Evolutionary conservation across 352 stramenopile species (phyloP), one percentile per base, ranked within the genome.

Genomic region (Pythium volutum): DNA sequence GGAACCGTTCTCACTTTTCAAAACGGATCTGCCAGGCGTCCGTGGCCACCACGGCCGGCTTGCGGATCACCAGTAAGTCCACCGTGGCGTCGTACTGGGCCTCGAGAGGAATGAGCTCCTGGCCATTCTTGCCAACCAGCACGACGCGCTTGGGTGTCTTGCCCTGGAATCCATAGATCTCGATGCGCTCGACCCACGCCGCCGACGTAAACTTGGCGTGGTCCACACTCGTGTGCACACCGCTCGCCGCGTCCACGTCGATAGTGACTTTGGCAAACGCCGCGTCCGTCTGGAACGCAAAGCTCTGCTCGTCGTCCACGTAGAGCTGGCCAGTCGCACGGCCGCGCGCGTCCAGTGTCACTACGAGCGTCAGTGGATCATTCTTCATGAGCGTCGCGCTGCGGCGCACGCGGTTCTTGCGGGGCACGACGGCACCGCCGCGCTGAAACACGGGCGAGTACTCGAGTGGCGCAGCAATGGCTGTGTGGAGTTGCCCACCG

Each of bases 371-470:
- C 63, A 98, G 97, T 33, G 98, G 98, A 69, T 99, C 98, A 33
- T 89, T 79, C n/a, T 70, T 81, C 97, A 99, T 99, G 33, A 98
- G 78, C 22, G 85, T 69, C 52, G 95, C 92, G 59, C 81, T 98
- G 51, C 98, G 85, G 42, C 98, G 89, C 38, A 99, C 80, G 25
- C 98, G 87, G 70, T 98, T 90, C 74, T 99, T 98, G 55, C 95
- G 83, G 23, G 96, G 83, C 50, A 99, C 70, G 56, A 99, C 93
- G 22, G 81, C 97, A 22, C 97, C 97, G 34, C 94, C 95, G 54
- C 97, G 88, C 62, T 99, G 96, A 70, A 98, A 99, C 18, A 99
- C 96, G 12, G 97, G 97, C 47, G 98, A 98, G 58, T 89, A 97
- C 62, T 99, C 95, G 59, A 98, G 81, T 11, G 89, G 85, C 16